A percentile compares a stretch with the other conserved stretches of the same genome.
phyloP scores from a whole-genome alignment of 2,329 filamentous ascomycete species.

The Saccharata proteae region DNA sequence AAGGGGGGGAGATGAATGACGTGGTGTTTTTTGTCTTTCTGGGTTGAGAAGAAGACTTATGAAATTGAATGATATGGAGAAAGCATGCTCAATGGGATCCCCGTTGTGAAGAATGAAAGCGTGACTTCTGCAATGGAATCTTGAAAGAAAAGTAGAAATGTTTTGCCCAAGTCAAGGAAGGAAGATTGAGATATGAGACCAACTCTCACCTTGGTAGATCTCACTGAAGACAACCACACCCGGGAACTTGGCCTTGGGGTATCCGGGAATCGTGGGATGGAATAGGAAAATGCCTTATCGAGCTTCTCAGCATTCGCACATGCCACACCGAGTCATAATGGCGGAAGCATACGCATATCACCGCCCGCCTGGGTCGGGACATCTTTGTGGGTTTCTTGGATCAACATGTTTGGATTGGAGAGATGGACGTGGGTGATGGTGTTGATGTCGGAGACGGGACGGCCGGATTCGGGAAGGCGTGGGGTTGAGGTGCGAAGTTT shows the following conservation, averaged over 20 bases:
- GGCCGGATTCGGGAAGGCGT: too few species aligned
- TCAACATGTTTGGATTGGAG: conserved; percentile 40
- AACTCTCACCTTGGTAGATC: conserved; percentile 72
- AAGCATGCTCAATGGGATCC: too few species aligned
- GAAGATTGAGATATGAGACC: not conserved
- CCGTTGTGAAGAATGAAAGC: not conserved
- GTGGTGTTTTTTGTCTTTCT: not conserved
- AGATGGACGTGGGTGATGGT: too few species aligned
- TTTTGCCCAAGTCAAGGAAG: not conserved
- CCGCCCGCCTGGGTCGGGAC: conserved; percentile 47
- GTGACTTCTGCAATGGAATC: too few species aligned
- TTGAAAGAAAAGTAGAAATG: not conserved
- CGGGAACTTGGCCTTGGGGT: conserved; percentile 81
- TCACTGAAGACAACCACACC: conserved; percentile 84
- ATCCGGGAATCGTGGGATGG: conserved; percentile 72
- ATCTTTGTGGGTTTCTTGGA: conserved; percentile 47
- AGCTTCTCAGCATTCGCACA: conserved; percentile 2
- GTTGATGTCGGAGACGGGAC: too few species aligned
- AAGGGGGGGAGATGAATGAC: conserved; percentile 1
- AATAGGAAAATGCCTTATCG: conserved; percentile 74
- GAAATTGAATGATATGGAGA: too few species aligned
- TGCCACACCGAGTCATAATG: conserved; percentile 5
- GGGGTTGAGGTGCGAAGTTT: too few species aligned
- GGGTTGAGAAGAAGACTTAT: too few species aligned
- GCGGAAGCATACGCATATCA: conserved; percentile 41